These are phyloP conservation scores for Umbelopsis ramanniana DNA, from an alignment of 192 early-diverging fungal genomes.

Conservation along the genomic window DNA sequence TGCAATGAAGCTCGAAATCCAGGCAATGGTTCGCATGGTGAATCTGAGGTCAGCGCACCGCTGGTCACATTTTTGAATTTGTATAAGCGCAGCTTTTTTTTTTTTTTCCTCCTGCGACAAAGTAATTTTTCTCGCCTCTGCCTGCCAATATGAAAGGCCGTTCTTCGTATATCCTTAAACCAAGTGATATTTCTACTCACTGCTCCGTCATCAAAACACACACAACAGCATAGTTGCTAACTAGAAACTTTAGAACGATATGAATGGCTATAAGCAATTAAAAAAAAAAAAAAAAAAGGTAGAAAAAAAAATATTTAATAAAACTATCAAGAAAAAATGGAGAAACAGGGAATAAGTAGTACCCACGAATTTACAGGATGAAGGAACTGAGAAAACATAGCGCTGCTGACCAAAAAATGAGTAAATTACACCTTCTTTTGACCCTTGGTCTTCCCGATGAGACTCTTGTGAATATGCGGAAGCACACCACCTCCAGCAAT, in stretches of 20 bases:
- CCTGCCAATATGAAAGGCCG: too few species aligned
- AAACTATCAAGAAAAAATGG: slow-evolving; percentile 7
- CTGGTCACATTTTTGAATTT: too few species aligned
- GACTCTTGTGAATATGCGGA: slow-evolving; percentile 70
- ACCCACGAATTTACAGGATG: slow-evolving; percentile 32
- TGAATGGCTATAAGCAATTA: slow-evolving; percentile 20
- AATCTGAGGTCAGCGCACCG: too few species aligned
- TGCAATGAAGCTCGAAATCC: background rate
- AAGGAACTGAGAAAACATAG: slow-evolving; percentile 12
- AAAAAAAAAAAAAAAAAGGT: background rate
- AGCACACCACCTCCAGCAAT: slow-evolving; percentile 90
- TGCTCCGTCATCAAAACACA: too few species aligned
- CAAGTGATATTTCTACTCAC: too few species aligned
- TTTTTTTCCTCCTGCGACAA: too few species aligned
- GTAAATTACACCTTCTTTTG: slow-evolving; percentile 45
- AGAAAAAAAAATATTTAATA: slow-evolving; percentile 19
- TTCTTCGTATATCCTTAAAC: too few species aligned
- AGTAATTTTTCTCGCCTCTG: too few species aligned
- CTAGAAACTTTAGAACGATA: background rate
- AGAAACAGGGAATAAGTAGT: slow-evolving; percentile 28
- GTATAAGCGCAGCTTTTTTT: too few species aligned
- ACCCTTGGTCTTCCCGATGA: slow-evolving; percentile 56
- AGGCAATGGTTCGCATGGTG: background rate
- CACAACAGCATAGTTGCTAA: background rate
- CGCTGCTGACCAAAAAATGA: background rate